A percentile compares a stretch with the other conserved stretches of the same genome.
These are phyloP conservation scores for Linum trigynum DNA, from an alignment of 345 rosid genomes.

Conservation along the genomic window DNA sequence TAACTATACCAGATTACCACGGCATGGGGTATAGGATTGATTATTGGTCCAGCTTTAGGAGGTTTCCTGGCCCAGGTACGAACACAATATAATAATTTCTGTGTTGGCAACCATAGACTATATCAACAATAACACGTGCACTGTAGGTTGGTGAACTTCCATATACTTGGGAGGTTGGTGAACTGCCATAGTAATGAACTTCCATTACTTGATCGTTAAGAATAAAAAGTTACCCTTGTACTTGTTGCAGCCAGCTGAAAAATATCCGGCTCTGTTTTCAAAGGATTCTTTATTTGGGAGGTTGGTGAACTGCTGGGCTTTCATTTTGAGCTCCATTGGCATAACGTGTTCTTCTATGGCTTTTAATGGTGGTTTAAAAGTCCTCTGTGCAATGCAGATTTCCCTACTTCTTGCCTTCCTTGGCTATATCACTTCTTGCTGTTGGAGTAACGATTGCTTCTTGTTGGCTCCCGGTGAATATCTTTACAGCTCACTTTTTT, in stretches of 20 bases:
- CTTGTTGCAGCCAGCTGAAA: conserved; percentile 54
- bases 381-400: conserved; percentile 36
- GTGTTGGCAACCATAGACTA: no score
- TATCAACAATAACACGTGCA: neutral
- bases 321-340: neutral
- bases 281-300: conserved; percentile 52
- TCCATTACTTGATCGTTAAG: no score
- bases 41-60: conserved; percentile 80
- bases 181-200: no score
- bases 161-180: no score
- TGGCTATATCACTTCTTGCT: conserved; percentile 52
- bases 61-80: conserved; percentile 76
- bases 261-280: conserved; percentile 47
- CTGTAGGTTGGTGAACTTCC: no score
- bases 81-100: neutral
- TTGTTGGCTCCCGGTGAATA: conserved; percentile 50
- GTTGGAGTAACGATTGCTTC: conserved; percentile 33
- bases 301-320: conserved; percentile 18
- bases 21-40: conserved; percentile 67
- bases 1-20: conserved; percentile 46
- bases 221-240: neutral
- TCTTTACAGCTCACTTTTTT: neutral
- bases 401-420: conserved; percentile 71
- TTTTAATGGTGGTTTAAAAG: conserved; percentile 5
- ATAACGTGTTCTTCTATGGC: neutral